phyloP scores from a whole-genome alignment of 441 rosid species.

The Bocquillonia castaneifolia region DNA sequence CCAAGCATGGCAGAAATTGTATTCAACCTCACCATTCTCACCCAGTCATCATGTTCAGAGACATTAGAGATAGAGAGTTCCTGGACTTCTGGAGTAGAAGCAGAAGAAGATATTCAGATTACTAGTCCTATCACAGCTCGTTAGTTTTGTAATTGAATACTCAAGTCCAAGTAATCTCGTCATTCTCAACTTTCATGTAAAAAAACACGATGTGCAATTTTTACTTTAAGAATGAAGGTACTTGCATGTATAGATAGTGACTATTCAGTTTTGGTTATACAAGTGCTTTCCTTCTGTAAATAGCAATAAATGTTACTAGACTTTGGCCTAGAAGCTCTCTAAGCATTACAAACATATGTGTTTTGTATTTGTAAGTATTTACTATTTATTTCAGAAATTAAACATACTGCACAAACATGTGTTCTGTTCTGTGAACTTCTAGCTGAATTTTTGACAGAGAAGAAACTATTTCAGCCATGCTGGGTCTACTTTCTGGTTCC shows the following conservation, averaged over 20 bases:
- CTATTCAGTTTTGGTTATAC: background rate
- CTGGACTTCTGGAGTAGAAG: slow-evolving; percentile 37
- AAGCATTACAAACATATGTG: background rate
- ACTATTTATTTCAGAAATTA: background rate
- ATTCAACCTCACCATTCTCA: slow-evolving; percentile 47
- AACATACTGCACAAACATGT: slow-evolving; percentile 11
- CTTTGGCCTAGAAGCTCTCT: background rate
- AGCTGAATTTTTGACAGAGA: slow-evolving; percentile 32
- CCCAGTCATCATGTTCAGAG: slow-evolving; percentile 36
- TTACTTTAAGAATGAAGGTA: background rate
- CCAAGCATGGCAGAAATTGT: slow-evolving; percentile 65
- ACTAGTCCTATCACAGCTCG: slow-evolving; percentile 40
- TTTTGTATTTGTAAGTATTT: too few relatives aligned
- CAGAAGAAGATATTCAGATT: slow-evolving; percentile 36
- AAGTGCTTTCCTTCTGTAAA: background rate
- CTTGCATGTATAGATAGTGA: background rate
- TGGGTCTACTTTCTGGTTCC: slow-evolving; percentile 34
- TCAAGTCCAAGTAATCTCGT: slow-evolving; percentile 3
- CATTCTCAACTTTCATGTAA: slow-evolving; percentile 2
- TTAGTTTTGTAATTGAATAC: slow-evolving; percentile 20
- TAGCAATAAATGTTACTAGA: background rate
- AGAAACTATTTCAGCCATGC: slow-evolving; percentile 39
- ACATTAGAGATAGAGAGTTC: slow-evolving; percentile 32
- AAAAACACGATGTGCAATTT: background rate
- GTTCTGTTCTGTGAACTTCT: slow-evolving; percentile 26